Conservation (phyloP, 1,284 basidiomycete species). For the Leccinum fuscescens region DNA sequence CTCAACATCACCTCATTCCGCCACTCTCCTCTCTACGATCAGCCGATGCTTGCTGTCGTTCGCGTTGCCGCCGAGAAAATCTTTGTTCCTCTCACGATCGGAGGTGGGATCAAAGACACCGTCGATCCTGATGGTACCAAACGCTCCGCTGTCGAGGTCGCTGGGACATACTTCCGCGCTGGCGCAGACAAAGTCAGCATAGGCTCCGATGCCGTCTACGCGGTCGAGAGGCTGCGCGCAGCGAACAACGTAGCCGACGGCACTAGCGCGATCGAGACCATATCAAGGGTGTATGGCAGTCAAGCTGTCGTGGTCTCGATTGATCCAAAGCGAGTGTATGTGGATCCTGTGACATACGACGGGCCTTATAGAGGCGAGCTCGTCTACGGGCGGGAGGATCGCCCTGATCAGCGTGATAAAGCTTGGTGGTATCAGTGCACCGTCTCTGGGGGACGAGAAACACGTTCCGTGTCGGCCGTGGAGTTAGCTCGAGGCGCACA, state of each 20-base stretch:
- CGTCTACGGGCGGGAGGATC: conserved; percentile 51
- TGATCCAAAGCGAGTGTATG: conserved; percentile 90
- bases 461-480: conserved; percentile 87
- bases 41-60: conserved; percentile 97
- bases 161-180: conserved; percentile 93
- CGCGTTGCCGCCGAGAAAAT: conserved; percentile 86
- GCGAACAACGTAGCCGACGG: conserved; percentile 54
- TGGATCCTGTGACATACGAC: conserved; percentile 63
- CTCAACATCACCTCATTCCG: conserved; percentile 99
- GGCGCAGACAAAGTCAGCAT: conserved; percentile 99
- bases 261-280: conserved; percentile 91
- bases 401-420: conserved; percentile 62
- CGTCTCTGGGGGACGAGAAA: conserved; percentile 88
- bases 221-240: conserved; percentile 81
- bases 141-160: conserved; percentile 89
- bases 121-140: conserved; percentile 93
- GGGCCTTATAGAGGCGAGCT: conserved; percentile 74
- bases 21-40: conserved; percentile 90
- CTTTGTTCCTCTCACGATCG: conserved; percentile 98
- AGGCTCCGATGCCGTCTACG: conserved; percentile 92
- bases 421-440: conserved; percentile 99
- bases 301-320: conserved; percentile 98
- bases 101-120: conserved; percentile 96
- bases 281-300: conserved; percentile 88
- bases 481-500: conserved; percentile 91